phyloP scores from a whole-genome alignment of 2,329 filamentous ascomycete species.

The Talaromyces sp. region DNA sequence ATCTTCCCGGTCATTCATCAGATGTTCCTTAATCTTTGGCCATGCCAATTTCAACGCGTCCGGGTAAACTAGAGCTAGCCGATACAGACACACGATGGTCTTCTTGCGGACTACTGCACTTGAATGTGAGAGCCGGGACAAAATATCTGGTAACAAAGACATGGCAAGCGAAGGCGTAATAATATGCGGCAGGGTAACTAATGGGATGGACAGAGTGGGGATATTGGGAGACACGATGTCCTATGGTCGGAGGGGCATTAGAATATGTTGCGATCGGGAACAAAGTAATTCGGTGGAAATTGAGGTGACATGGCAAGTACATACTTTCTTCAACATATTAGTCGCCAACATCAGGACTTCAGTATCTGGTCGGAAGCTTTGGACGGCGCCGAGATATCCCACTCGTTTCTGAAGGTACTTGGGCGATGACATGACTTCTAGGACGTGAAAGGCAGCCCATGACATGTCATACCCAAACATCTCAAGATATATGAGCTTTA shows the following conservation, averaged over 20 bases:
- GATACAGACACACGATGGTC: conserved; percentile 90
- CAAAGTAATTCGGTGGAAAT: neutral
- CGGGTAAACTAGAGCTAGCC: conserved; percentile 92
- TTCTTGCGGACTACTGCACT: conserved; percentile 89
- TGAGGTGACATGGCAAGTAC: neutral
- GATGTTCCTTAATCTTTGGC: conserved; percentile 93
- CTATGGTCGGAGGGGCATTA: conserved; percentile 21
- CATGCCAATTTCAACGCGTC: conserved; percentile 90
- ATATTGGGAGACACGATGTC: conserved; percentile 68
- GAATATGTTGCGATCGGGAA: neutral
- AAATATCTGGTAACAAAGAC: conserved; percentile 80
- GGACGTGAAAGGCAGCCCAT: conserved; percentile 96
- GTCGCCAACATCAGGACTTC: conserved; percentile 98
- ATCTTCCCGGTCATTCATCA: conserved; percentile 89
- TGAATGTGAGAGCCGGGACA: conserved; percentile 85
- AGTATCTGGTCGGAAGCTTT: conserved; percentile 93
- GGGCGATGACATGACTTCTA: conserved; percentile 96
- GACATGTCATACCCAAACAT: conserved; percentile 99
- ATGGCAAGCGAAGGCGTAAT: conserved; percentile 91
- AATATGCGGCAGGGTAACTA: conserved; percentile 89
- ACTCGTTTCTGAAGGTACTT: conserved; percentile 96
- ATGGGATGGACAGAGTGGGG: conserved; percentile 80
- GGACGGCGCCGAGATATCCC: conserved; percentile 90
- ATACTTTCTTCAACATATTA: conserved; percentile 90
- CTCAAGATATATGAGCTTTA: conserved; percentile 96